phyloP scores from a whole-genome alignment of 73 alveolate species.

The Paraurostyla sp. region DNA sequence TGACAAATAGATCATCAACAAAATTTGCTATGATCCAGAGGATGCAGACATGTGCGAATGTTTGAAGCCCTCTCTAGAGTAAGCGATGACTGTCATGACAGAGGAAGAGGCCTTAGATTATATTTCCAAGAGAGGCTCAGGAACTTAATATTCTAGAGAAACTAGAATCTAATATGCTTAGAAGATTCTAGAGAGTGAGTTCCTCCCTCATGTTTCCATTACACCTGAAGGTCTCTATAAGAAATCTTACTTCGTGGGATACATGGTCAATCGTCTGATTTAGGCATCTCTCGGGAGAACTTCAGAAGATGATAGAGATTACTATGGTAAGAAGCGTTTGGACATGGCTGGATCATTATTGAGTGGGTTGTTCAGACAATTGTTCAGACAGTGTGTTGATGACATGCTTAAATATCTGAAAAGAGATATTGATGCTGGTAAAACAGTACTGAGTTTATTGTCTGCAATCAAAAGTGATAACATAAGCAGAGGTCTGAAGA shows the following conservation, averaged over 20 bases:
- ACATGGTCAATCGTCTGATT: slow-evolving; percentile 95
- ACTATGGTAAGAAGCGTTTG: slow-evolving; percentile 99
- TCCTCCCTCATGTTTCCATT: slow-evolving; percentile 97
- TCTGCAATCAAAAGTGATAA: slow-evolving; percentile 79
- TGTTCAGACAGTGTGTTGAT: slow-evolving; percentile 87
- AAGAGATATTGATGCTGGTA: slow-evolving; percentile 80
- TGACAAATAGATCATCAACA: slow-evolving; percentile 93
- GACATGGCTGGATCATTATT: slow-evolving; percentile 99
- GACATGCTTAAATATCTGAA: slow-evolving; percentile 88
- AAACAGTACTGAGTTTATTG: slow-evolving; percentile 19
- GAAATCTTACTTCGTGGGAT: slow-evolving; percentile 99
- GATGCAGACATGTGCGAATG: slow-evolving; percentile 92
- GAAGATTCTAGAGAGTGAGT: slow-evolving; percentile 91
- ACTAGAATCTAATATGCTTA: slow-evolving; percentile 89
- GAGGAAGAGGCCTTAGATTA: slow-evolving; percentile 93
- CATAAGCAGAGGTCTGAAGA: slow-evolving; percentile 90
- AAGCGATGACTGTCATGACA: slow-evolving; percentile 73
- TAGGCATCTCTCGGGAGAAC: slow-evolving; percentile 97
- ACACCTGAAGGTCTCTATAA: slow-evolving; percentile 81
- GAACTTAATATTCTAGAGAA: slow-evolving; percentile 73
- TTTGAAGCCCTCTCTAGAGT: slow-evolving; percentile 91
- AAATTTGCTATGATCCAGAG: slow-evolving; percentile 88
- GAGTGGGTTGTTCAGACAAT: slow-evolving; percentile 92
- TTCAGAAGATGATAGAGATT: slow-evolving; percentile 99
- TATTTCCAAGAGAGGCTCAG: slow-evolving; percentile 94